Conservation (phyloP, 257 asterid species). For the Nicotiana obtusifolia region DNA sequence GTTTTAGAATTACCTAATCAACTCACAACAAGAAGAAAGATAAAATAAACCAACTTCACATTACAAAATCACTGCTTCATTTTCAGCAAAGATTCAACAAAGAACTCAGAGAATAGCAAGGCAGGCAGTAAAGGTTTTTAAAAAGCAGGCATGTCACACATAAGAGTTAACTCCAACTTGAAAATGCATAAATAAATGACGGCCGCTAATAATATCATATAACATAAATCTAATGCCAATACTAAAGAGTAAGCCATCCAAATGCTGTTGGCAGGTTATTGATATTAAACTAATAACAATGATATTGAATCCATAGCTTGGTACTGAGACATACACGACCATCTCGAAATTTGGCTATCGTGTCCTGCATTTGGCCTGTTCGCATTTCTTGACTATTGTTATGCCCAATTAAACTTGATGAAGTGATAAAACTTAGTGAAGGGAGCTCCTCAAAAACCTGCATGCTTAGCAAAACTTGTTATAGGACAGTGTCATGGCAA, state of each 20-base stretch:
- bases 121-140: not conserved
- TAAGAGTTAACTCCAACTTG: conserved; percentile 4
- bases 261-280: not conserved
- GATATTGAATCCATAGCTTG: not conserved
- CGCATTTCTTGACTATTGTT: conserved; percentile 98
- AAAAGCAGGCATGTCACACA: not conserved
- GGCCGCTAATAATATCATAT: not conserved
- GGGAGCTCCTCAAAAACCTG: conserved; percentile 95
- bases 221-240: not conserved
- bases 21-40: not conserved
- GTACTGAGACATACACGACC: conserved; percentile 77
- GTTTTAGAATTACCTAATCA: not conserved
- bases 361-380: conserved; percentile 93
- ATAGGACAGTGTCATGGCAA: conserved; percentile 18
- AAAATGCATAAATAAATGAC: not conserved
- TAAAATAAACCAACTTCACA: not conserved
- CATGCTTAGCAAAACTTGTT: conserved; percentile 19
- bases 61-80: not conserved
- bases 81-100: not conserved
- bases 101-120: not conserved
- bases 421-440: conserved; percentile 74
- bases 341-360: conserved; percentile 89
- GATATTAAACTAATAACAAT: not conserved
- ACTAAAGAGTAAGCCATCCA: not conserved
- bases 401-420: conserved; percentile 95